These are phyloP conservation scores for Colletotrichum euphorbiae DNA, from an alignment of 2,329 filamentous ascomycete genomes.

Conservation along the genomic window DNA sequence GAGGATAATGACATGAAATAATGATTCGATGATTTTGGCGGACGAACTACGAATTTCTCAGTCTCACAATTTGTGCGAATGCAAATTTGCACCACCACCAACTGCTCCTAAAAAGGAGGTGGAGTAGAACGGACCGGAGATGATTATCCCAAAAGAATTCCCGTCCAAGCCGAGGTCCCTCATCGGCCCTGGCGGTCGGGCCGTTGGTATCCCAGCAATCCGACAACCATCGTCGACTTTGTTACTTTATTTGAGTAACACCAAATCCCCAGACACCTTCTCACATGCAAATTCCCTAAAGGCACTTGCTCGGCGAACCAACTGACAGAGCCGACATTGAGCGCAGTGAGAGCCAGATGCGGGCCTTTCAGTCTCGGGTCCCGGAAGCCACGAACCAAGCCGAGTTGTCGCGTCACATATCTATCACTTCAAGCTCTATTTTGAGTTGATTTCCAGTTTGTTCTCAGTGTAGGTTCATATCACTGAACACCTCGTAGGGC, in stretches of 20 bases:
- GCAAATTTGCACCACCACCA: too few relatives aligned
- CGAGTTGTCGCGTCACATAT: conserved; percentile 26
- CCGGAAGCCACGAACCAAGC: conserved; percentile 17
- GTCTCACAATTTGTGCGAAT: not conserved
- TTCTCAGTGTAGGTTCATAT: too few relatives aligned
- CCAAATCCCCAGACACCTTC: conserved; percentile 16
- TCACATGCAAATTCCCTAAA: conserved; percentile 38
- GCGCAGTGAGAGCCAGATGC: conserved; percentile 21
- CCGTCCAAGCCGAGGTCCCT: not conserved
- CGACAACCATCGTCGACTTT: not conserved
- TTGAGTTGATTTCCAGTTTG: conserved; percentile 12
- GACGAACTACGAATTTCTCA: not conserved
- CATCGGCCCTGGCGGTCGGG: conserved; percentile 10
- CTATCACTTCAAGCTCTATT: conserved; percentile 29
- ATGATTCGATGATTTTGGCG: conserved; percentile 11
- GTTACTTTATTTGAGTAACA: not conserved
- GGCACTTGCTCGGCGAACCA: conserved; percentile 30
- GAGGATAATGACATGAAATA: conserved; percentile 7
- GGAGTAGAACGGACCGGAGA: too few relatives aligned
- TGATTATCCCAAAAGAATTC: not conserved
- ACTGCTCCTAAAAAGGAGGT: too few relatives aligned
- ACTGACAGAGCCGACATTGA: conserved; percentile 24
- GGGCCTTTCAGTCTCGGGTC: not conserved
- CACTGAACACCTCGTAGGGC: not conserved
- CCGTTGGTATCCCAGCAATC: conserved; percentile 6